Base-by-base conservation (phyloP, 768 basidiomycete species). In the Leccinum disarticulatum region DNA sequence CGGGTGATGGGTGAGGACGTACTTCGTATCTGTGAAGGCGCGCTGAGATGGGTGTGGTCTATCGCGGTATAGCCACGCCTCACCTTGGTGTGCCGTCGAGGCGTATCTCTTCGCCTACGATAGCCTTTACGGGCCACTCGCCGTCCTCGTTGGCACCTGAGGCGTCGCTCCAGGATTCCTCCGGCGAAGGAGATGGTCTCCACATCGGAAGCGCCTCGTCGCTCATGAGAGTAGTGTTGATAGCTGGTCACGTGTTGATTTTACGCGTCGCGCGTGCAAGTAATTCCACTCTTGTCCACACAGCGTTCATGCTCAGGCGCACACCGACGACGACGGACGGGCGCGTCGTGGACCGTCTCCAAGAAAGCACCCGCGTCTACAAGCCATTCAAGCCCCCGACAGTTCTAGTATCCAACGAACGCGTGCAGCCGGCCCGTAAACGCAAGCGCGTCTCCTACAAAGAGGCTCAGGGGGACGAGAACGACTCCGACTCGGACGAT, bases 401-500 rank as follows among this genome's bases (percentile, higher is more conserved):
- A 1, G 65, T 77, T 30, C 68, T 78, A 11, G 70, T 66, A 43
- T 67, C 77, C 11, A 65, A 80, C 22, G 81, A 83, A 49, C 84
- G 84, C 36, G 74, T 77, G 6, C 87, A 88, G 64, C 88, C 87
- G 0, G 80, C 80, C 64, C 83, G 94, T 27, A 97, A 96, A 72
- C 85, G 94, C 53, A 95, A 93, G 68, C 86, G 91, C 13, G 86
- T 94, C 25, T 92, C 89, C 0, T 96, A 96, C 80, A 91, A 90
- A 66, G 91, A 83, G 4, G 79, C 84, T 61, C 84, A 80, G 48
- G 79, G 67, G 6, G 83, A 85, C 52, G 85, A 78, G 52, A 81
- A 83, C 22, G 85, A 84, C 60, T 77, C 79, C 0, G 87, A 90
- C 60, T 76, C 79, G 30, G 84, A 86, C 55, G 72, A 69, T 36